These are phyloP conservation scores for Saposhnikovia divaricata DNA, from an alignment of 129 eudicot species.

Conservation along the genomic window DNA sequence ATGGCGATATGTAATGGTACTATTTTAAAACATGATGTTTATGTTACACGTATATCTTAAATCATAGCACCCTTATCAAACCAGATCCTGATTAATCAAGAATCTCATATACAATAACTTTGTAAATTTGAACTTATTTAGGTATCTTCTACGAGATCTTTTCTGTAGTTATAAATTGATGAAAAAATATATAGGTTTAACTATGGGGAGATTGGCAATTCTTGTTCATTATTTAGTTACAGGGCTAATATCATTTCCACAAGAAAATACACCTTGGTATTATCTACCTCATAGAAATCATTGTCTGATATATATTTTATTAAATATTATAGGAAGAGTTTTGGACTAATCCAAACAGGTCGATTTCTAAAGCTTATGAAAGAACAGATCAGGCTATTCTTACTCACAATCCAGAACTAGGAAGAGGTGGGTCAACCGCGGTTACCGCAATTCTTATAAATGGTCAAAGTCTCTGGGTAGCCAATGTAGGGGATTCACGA, in stretches of 20 bases:
- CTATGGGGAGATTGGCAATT: not conserved
- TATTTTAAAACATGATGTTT: not conserved
- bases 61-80: not conserved
- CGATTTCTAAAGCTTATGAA: constrained; percentile 72
- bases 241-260: not conserved
- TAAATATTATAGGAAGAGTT: constrained; percentile 51
- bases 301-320: constrained; percentile 4
- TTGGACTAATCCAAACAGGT: constrained; percentile 51
- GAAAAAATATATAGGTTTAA: not conserved
- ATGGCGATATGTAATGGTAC: not conserved
- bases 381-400: constrained; percentile 86
- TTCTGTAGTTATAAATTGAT: not conserved
- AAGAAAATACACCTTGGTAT: not conserved
- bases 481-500: constrained; percentile 94
- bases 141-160: no score
- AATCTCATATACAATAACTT: not conserved
- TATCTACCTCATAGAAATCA: not conserved
- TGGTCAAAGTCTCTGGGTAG: constrained; percentile 57
- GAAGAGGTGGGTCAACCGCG: constrained; percentile 90
- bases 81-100: not conserved
- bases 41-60: not conserved
- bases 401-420: constrained; percentile 64
- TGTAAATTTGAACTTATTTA: not conserved
- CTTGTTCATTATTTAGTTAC: no score
- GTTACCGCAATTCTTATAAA: constrained; percentile 72